These are phyloP conservation scores for Gastrodia elata DNA, from an alignment of 106 monocot species.

Conservation along the genomic window DNA sequence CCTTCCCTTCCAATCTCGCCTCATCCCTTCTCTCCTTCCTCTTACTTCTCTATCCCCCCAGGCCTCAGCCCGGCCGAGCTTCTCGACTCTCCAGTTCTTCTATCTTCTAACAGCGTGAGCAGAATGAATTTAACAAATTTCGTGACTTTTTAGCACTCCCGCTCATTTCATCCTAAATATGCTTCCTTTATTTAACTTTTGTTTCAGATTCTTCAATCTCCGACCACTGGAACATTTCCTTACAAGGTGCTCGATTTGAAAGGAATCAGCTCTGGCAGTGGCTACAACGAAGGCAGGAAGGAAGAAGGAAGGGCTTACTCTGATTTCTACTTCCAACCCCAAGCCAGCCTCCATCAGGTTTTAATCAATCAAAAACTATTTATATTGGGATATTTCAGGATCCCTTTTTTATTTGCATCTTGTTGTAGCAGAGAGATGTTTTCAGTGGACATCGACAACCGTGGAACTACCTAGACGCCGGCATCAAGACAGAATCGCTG, in stretches of 20 bases:
- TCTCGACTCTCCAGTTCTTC: constrained; percentile 44
- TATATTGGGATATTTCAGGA: background rate
- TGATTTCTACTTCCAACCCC: constrained; percentile 47
- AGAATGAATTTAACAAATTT: background rate
- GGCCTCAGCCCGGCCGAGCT: constrained; percentile 44
- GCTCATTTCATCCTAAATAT: background rate
- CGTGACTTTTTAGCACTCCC: background rate
- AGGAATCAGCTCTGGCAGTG: background rate
- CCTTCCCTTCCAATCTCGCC: constrained; percentile 64
- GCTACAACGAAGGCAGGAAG: constrained; percentile 22
- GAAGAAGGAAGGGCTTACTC: constrained; percentile 30
- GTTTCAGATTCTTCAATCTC: constrained; percentile 43
- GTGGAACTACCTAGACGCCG: constrained; percentile 13
- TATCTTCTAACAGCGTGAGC: constrained; percentile 47
- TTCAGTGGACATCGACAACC: constrained; percentile 5
- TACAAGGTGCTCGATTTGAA: constrained; percentile 26
- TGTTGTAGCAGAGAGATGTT: background rate
- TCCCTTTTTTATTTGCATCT: background rate
- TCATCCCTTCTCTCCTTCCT: constrained; percentile 50
- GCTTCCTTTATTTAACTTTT: constrained; percentile 2
- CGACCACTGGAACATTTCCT: constrained; percentile 47
- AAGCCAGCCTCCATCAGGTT: background rate
- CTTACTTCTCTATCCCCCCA: constrained; percentile 38
- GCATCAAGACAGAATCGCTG: constrained; percentile 1
- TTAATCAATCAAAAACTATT: background rate